Percentiles rank a stretch among this genome's conserved stretches.
Evolutionary conservation across 2,329 filamentous ascomycete species (phyloP).

Genomic region (Alternaria metachromatica): DNA sequence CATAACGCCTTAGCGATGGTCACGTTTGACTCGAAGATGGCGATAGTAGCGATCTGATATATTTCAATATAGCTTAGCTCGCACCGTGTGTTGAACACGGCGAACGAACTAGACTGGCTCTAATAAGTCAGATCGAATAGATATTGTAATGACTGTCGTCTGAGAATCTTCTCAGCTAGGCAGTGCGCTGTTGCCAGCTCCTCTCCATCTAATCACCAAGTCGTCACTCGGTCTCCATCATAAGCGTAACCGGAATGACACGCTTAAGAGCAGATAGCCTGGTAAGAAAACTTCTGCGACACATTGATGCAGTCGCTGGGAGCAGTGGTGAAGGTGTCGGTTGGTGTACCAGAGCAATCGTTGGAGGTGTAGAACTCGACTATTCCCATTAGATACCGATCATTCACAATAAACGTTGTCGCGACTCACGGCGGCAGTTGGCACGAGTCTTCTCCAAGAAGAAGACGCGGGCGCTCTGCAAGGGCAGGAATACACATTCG

Average conservation of each 20-base stretch:
- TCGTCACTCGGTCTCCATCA: not conserved
- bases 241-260: not conserved
- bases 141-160: not conserved
- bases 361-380: slow-evolving; percentile 1
- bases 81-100: not conserved
- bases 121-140: not conserved
- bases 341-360: not conserved
- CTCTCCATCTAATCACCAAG: not conserved
- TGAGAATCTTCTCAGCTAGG: not conserved
- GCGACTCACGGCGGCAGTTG: slow-evolving; percentile 6
- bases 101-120: not conserved
- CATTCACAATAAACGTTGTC: not conserved
- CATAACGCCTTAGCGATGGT: not conserved
- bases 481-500: slow-evolving; percentile 1
- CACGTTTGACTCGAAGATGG: not conserved
- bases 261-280: slow-evolving; percentile 3
- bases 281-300: slow-evolving; percentile 1
- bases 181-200: not conserved
- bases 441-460: slow-evolving; percentile 10
- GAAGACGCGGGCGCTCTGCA: slow-evolving; percentile 2
- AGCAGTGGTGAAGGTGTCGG: not conserved
- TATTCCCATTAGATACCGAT: not conserved
- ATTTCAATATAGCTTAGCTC: not conserved
- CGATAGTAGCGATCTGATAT: not conserved
- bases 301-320: slow-evolving; percentile 10